Evolutionary conservation across 2,329 filamentous ascomycete genomes (phyloP).

Genomic region (Fusarium pilosicola): DNA sequence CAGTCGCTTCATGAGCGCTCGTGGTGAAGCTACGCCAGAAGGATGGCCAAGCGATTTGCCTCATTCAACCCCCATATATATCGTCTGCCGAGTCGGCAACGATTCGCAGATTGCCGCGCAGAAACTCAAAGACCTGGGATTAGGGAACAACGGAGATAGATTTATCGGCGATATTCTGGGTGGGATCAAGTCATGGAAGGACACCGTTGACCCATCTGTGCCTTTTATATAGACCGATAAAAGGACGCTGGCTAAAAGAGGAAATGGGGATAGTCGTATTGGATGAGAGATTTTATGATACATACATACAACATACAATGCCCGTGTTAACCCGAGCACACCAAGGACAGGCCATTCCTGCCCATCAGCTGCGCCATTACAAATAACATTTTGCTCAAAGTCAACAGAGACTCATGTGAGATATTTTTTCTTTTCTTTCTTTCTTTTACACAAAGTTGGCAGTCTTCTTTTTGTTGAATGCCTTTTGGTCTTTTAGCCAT

Average conservation of each 20-base stretch:
- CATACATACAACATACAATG: slow-evolving; percentile 46
- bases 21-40: slow-evolving; percentile 42
- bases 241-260: slow-evolving; percentile 24
- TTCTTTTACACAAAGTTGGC: slow-evolving; percentile 66
- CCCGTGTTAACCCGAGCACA: slow-evolving; percentile 34
- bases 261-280: slow-evolving; percentile 27
- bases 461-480: slow-evolving; percentile 95
- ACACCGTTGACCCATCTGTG: slow-evolving; percentile 68
- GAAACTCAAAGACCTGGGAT: slow-evolving; percentile 70
- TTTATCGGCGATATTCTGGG: slow-evolving; percentile 77
- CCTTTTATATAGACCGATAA: slow-evolving; percentile 58
- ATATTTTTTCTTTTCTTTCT: background rate
- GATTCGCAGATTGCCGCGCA: slow-evolving; percentile 78
- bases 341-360: slow-evolving; percentile 24
- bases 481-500: slow-evolving; percentile 97
- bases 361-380: slow-evolving; percentile 40
- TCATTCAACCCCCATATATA: slow-evolving; percentile 67
- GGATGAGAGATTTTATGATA: slow-evolving; percentile 43
- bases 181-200: slow-evolving; percentile 78
- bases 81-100: slow-evolving; percentile 80
- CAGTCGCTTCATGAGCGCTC: slow-evolving; percentile 65
- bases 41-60: slow-evolving; percentile 55
- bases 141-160: slow-evolving; percentile 62
- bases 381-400: slow-evolving; percentile 24
- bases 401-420: slow-evolving; percentile 2